Conservation (phyloP, 2,329 filamentous ascomycete genomes). For the Monilinia fructigena region DNA sequence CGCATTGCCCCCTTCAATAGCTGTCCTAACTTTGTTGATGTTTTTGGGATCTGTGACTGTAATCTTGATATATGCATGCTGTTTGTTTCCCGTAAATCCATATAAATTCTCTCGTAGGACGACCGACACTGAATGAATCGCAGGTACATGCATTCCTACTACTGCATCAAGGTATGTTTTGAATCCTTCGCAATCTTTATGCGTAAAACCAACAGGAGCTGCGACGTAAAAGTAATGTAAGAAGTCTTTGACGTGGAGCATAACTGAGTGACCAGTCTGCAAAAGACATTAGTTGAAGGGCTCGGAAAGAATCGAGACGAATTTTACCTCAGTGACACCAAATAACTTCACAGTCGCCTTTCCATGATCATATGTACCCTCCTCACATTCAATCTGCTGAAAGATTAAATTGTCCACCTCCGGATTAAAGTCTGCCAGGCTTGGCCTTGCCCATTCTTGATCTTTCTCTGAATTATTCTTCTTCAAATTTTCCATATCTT, state of each 20-base stretch:
- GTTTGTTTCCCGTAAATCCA: conserved; percentile 88
- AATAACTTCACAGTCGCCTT: conserved; percentile 84
- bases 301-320: background rate
- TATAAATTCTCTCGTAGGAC: conserved; percentile 88
- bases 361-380: conserved; percentile 77
- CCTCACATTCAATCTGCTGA: conserved; percentile 93
- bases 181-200: conserved; percentile 74
- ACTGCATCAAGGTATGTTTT: conserved; percentile 77
- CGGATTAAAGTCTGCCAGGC: conserved; percentile 60
- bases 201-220: conserved; percentile 78
- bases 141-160: conserved; percentile 68
- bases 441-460: conserved; percentile 80
- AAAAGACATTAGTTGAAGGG: conserved; percentile 27
- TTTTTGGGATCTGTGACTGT: conserved; percentile 86
- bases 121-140: conserved; percentile 78
- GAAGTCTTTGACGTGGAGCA: conserved; percentile 94
- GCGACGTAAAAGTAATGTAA: conserved; percentile 94
- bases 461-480: conserved; percentile 87
- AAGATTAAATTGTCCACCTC: conserved; percentile 73
- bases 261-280: conserved; percentile 77
- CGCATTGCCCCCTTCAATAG: conserved; percentile 71
- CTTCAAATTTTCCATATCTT: conserved; percentile 85
- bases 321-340: conserved; percentile 74
- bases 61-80: conserved; percentile 90
- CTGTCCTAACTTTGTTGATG: conserved; percentile 71